These are phyloP conservation scores for Picochlorum sp. DNA, from an alignment of 139 green algal species.

Conservation along the genomic window DNA sequence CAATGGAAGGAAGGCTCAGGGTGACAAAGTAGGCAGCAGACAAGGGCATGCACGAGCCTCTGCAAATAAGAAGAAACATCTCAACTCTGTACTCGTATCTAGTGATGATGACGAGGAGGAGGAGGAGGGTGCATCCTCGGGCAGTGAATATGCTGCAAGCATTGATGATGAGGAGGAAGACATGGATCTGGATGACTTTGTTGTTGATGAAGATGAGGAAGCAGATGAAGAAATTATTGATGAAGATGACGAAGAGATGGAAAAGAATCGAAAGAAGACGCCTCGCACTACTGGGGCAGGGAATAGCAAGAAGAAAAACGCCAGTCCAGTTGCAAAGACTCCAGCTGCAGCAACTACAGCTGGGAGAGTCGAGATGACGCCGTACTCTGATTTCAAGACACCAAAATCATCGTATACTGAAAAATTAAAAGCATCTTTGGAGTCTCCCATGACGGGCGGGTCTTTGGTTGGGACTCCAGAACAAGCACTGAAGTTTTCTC, in stretches of 20 bases:
- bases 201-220: conserved; percentile 2
- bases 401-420: too few relatives aligned
- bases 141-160: conserved; percentile 24
- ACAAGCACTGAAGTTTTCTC: conserved; percentile 27
- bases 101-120: neutral
- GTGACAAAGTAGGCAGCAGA: neutral
- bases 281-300: neutral
- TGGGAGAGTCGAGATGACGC: neutral
- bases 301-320: conserved; percentile 26
- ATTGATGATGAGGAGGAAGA: conserved; percentile 18
- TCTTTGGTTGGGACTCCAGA: too few relatives aligned
- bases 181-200: conserved; percentile 9
- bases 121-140: conserved; percentile 6
- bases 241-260: conserved; percentile 6
- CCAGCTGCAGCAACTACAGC: neutral
- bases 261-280: neutral
- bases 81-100: neutral
- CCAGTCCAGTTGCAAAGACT: neutral
- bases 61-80: neutral
- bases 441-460: too few relatives aligned
- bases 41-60: neutral
- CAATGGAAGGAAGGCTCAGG: too few relatives aligned
- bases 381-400: too few relatives aligned
- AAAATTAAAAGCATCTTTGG: too few relatives aligned
- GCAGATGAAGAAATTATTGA: conserved; percentile 15